Conservation (phyloP, 2,329 filamentous ascomycete species). For the Ophiostoma pallidulum region DNA sequence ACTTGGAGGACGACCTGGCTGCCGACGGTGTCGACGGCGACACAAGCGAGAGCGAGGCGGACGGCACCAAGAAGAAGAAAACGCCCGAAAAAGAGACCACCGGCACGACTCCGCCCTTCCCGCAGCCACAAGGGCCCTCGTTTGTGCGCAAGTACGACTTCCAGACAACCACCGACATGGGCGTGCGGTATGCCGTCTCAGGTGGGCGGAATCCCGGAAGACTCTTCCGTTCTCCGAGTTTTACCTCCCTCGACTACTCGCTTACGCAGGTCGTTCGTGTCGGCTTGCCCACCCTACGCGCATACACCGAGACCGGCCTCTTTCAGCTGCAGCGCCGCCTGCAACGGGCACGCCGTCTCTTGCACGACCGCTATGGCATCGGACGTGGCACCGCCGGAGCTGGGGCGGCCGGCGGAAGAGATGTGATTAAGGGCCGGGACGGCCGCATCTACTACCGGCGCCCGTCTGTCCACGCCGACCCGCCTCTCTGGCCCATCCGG, state of each 20-base stretch:
- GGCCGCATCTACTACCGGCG: constrained; percentile 4
- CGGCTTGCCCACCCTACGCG: constrained; percentile 25
- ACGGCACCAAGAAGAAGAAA: constrained; percentile 5
- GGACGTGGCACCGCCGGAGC: background rate
- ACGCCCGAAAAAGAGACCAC: background rate
- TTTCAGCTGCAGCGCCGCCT: constrained; percentile 11
- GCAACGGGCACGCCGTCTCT: background rate
- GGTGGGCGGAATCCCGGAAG: no score
- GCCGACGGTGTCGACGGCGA: constrained; percentile 17
- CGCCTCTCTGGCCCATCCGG: constrained; percentile 8
- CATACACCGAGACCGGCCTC: constrained; percentile 13
- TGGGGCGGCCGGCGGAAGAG: background rate
- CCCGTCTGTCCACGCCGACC: background rate
- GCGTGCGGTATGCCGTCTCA: constrained; percentile 29
- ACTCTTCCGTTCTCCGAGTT: no score
- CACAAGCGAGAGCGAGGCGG: constrained; percentile 13
- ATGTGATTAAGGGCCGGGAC: background rate
- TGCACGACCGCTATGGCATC: constrained; percentile 5
- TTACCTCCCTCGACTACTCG: constrained; percentile 29
- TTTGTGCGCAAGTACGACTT: constrained; percentile 18
- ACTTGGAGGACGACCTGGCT: constrained; percentile 19
- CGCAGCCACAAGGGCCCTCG: background rate
- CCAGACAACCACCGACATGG: constrained; percentile 29
- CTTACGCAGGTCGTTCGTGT: constrained; percentile 31
- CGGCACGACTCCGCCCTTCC: background rate